These are phyloP conservation scores for Paramecium caudatum DNA, from an alignment of 73 alveolate species.

Conservation along the genomic window DNA sequence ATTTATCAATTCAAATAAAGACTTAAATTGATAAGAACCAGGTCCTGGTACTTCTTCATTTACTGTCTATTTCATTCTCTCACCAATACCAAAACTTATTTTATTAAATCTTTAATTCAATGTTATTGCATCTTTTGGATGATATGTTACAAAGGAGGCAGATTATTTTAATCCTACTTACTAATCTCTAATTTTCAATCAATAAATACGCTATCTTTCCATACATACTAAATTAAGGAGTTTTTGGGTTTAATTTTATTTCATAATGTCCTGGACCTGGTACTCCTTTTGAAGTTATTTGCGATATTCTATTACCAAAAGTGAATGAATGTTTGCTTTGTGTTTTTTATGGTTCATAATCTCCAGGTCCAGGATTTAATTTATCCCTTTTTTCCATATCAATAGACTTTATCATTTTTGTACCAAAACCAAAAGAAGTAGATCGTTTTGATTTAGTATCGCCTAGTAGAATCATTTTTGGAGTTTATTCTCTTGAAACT, in stretches of 20 bases:
- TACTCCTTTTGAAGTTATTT: background rate
- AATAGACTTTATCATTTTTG: background rate
- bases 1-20: conserved; percentile 18
- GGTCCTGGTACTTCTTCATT: conserved; percentile 55
- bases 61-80: background rate
- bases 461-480: background rate
- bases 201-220: background rate
- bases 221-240: conserved; percentile 54
- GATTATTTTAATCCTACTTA: background rate
- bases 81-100: conserved; percentile 50
- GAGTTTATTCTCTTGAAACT: background rate
- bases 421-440: conserved; percentile 61
- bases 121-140: conserved; percentile 21
- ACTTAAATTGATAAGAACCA: background rate
- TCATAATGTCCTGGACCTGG: conserved; percentile 64
- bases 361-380: conserved; percentile 63
- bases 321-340: background rate
- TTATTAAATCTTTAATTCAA: conserved; percentile 47
- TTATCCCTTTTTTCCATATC: conserved; percentile 39
- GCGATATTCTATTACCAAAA: background rate
- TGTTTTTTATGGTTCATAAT: background rate
- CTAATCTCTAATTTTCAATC: background rate
- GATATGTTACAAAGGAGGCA: conserved; percentile 38
- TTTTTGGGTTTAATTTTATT: background rate
- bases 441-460: conserved; percentile 39